Percentiles rank a stretch among this genome's conserved stretches.
phyloP scores from a whole-genome alignment of 2,329 filamentous ascomycete genomes.

The Clonostachys sp. region DNA sequence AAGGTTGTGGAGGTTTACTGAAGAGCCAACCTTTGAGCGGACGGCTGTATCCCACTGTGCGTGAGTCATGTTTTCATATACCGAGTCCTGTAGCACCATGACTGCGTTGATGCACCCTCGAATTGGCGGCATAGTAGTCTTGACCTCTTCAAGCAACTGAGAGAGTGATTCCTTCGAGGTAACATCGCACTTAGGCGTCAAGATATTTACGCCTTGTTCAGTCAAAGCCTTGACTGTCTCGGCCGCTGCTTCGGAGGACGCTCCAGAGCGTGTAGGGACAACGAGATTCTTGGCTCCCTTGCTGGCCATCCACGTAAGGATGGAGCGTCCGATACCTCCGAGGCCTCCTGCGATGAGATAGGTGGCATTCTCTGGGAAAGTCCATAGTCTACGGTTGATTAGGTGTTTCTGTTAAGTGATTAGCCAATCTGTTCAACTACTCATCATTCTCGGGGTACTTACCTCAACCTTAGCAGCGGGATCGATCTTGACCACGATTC shows the following conservation, averaged over 20 bases:
- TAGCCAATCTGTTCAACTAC: too few species aligned
- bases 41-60: slow-evolving; percentile 14
- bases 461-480: slow-evolving; percentile 8
- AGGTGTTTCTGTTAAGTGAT: not conserved
- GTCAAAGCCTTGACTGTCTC: not conserved
- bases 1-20: slow-evolving; percentile 16
- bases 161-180: not conserved
- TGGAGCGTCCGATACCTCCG: slow-evolving; percentile 9
- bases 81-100: slow-evolving; percentile 23
- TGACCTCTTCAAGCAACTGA: slow-evolving; percentile 1
- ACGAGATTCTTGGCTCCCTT: slow-evolving; percentile 12
- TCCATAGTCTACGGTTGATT: not conserved
- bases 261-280: not conserved
- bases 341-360: slow-evolving; percentile 13
- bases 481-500: slow-evolving; percentile 25
- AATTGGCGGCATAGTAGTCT: slow-evolving; percentile 20
- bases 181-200: not conserved
- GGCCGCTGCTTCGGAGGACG: not conserved
- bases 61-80: slow-evolving; percentile 15
- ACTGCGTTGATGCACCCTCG: slow-evolving; percentile 30
- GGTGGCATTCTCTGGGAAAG: slow-evolving; percentile 3
- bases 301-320: slow-evolving; percentile 4
- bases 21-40: slow-evolving; percentile 20
- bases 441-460: not conserved
- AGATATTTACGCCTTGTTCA: not conserved